Percentiles rank a stretch among this genome's conserved stretches.
phyloP scores from a whole-genome alignment of 805 yeast species.

The Metschnikowia picachoensis region DNA sequence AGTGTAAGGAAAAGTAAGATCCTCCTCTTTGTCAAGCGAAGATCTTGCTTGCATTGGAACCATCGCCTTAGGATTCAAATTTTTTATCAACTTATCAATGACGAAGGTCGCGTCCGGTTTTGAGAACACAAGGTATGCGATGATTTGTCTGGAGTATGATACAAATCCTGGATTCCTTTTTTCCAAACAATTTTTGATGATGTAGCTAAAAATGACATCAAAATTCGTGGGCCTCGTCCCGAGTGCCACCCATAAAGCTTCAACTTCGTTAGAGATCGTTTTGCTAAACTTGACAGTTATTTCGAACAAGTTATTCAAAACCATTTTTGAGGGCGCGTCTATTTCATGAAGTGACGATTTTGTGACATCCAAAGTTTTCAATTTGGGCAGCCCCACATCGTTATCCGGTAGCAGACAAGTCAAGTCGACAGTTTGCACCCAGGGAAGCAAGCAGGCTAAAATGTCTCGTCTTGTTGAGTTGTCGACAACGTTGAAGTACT shows the following conservation, averaged over 20 bases:
- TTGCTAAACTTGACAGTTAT: conserved; percentile 77
- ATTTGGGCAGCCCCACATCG: conserved; percentile 2
- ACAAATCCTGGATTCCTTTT: conserved; percentile 72
- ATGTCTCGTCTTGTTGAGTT: conserved; percentile 68
- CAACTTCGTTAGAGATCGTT: conserved; percentile 78
- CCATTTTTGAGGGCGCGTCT: conserved; percentile 51
- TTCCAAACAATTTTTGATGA: conserved; percentile 63
- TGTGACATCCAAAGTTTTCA: neutral
- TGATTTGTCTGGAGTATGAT: conserved; percentile 73
- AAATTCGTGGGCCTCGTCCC: conserved; percentile 72
- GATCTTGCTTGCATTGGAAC: conserved; percentile 57
- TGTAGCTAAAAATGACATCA: conserved; percentile 65
- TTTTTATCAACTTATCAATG: conserved; percentile 61
- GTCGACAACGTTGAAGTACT: conserved; percentile 58
- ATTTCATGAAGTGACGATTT: conserved; percentile 12
- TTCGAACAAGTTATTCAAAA: conserved; percentile 74
- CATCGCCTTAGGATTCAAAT: conserved; percentile 82
- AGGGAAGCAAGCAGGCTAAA: conserved; percentile 76
- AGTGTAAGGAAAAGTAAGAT: conserved; percentile 54
- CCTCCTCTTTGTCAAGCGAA: conserved; percentile 26
- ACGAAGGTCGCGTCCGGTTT: conserved; percentile 43
- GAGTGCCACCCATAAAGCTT: conserved; percentile 93
- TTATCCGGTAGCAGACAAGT: conserved; percentile 21
- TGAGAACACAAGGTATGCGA: conserved; percentile 65
- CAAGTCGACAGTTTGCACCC: conserved; percentile 84